phyloP scores from a whole-genome alignment of 2,329 filamentous ascomycete species.

The Anthostomella pinea region DNA sequence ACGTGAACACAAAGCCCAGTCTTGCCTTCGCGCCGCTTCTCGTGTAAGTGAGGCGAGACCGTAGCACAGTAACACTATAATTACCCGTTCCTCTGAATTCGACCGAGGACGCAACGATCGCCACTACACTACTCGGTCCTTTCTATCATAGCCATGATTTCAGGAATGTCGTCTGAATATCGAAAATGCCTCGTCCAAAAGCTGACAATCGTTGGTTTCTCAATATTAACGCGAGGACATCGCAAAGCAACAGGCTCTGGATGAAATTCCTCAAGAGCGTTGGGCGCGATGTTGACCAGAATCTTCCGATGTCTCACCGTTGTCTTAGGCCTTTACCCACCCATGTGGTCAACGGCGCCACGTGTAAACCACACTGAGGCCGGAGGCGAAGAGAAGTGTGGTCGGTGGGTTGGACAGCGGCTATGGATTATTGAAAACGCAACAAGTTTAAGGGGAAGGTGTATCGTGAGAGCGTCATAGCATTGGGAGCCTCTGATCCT shows the following conservation, averaged over 20 bases:
- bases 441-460: constrained; percentile 4
- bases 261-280: too few species aligned
- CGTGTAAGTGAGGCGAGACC: constrained; percentile 21
- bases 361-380: constrained; percentile 16
- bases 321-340: constrained; percentile 19
- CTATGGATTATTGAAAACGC: constrained; percentile 9
- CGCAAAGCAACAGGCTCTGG: too few species aligned
- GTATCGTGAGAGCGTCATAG: constrained; percentile 15
- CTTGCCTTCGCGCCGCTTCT: constrained; percentile 1
- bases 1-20: too few species aligned
- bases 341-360: constrained; percentile 18
- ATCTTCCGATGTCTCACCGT: constrained; percentile 23
- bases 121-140: too few species aligned
- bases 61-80: constrained; percentile 10
- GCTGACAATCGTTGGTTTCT: too few species aligned
- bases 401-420: constrained; percentile 16
- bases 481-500: constrained; percentile 5
- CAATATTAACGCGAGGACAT: too few species aligned
- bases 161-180: too few species aligned
- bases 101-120: too few species aligned
- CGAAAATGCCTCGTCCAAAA: too few species aligned
- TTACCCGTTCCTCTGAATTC: constrained; percentile 1
- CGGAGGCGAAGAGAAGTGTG: constrained; percentile 6
- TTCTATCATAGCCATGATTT: too few species aligned
- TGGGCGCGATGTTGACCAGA: constrained; percentile 3